Base-by-base conservation (phyloP, 2,329 filamentous ascomycete genomes). In the Claviceps maximensis region DNA sequence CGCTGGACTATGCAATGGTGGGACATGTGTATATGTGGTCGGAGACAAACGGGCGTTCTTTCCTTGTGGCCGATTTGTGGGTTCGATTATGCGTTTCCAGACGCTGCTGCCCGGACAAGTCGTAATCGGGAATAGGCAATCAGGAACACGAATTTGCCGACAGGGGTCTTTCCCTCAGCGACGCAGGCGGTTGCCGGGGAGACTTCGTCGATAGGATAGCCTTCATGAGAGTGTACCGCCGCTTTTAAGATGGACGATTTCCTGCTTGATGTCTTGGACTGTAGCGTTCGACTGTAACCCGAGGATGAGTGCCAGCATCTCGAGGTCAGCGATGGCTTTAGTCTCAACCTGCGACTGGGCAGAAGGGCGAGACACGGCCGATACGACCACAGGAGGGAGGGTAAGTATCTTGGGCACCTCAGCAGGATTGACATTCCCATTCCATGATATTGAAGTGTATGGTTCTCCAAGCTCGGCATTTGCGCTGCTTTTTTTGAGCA, bases 401-500 rank as follows among this genome's bases (percentile, higher is more conserved):
- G 60, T 54, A 12, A 62, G 50, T 36, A 58, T 49, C 41, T 58
- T 49, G 23, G 54, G 57, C n/a, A 51, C 53, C n/a, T 50, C 53
- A 1, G 58, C 56, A 9, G 54, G 53, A 21, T 58, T 41, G 33
- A 56, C 40, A 15, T 52, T 51, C 0, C 48, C 48, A 47, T 55
- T 52, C 58, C 58, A 59, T 19, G 52, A 49, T 29, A 59, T 48
- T n/a, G 57, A 54, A 4, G 53, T 51, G 23, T 49, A 52, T 17
- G 46, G 45, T n/a, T 54, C 53, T 17, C 54, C 58, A 50, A 49
- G 58, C 42, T 50, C 51, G 23, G 17, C 50, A 29, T 57, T 56
- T 27, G 57, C 56, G 21, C 53, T 55, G 49, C 55, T 58, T 48
- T 64, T 64, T 53, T 61, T 63, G 50, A 95, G 71, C 52, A 95